phyloP scores from a whole-genome alignment of 495 filamentous ascomycete species.

The Aspergillus avenaceus region DNA sequence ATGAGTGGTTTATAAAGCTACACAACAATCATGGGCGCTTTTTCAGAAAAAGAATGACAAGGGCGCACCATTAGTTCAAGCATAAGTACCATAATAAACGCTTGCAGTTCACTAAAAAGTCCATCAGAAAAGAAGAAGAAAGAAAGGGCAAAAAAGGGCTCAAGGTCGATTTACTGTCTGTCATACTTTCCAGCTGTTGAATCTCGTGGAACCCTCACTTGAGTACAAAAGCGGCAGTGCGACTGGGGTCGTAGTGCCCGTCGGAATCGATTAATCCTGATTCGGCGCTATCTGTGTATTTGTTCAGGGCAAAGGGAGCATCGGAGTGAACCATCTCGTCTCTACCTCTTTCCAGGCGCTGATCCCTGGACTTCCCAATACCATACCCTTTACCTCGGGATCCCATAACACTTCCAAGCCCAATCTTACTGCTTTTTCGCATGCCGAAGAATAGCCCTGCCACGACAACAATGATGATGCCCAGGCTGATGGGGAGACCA shows the following conservation, averaged over 20 bases:
- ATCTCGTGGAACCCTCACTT: constrained; percentile 11
- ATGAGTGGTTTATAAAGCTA: no score
- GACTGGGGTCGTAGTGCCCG: constrained; percentile 7
- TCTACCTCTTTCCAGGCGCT: constrained; percentile 7
- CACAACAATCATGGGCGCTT: no score
- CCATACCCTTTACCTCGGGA: constrained; percentile 17
- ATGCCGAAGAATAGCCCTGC: constrained; percentile 21
- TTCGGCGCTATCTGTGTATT: constrained; percentile 12
- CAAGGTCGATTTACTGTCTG: neutral
- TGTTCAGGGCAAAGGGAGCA: constrained; percentile 1
- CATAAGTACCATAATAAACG: no score
- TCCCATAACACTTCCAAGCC: constrained; percentile 11
- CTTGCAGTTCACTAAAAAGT: no score
- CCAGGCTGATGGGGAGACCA: constrained; percentile 21
- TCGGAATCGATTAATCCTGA: constrained; percentile 8
- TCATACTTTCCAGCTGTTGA: constrained; percentile 18
- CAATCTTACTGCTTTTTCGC: constrained; percentile 18
- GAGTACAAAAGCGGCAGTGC: constrained; percentile 10
- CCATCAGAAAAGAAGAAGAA: no score
- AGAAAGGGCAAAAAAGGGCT: neutral
- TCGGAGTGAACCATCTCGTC: constrained; percentile 1
- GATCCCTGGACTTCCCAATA: constrained; percentile 13
- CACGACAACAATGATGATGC: constrained; percentile 17
- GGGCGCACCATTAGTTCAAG: no score
- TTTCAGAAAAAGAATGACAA: no score